Evolutionary conservation across 345 rosid species (phyloP).

Genomic region (Ceriops zippeliana): DNA sequence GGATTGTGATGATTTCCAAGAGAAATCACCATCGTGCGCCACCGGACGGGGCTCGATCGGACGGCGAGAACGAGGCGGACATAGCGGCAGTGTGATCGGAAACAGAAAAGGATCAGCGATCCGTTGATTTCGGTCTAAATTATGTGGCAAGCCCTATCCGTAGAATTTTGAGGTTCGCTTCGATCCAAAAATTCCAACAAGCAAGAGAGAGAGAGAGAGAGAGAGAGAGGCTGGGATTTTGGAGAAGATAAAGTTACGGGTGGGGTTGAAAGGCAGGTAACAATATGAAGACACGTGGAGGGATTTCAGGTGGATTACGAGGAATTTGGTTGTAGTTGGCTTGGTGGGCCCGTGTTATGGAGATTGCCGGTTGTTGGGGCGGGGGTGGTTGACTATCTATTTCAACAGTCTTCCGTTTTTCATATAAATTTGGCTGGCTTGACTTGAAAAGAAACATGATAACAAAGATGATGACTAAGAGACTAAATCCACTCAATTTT

Average conservation of each 20-base stretch:
- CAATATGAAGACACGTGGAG: constrained; percentile 13
- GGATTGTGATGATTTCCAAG: constrained; percentile 12
- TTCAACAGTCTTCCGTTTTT: too few relatives aligned
- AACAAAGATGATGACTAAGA: too few relatives aligned
- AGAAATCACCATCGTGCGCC: constrained; percentile 13
- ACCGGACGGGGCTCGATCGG: neutral
- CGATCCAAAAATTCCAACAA: neutral
- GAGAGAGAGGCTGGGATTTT: neutral
- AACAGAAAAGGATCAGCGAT: neutral
- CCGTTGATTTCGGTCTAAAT: neutral
- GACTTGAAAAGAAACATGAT: too few relatives aligned
- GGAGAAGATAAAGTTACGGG: constrained; percentile 16
- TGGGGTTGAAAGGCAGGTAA: neutral
- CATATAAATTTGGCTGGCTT: too few relatives aligned
- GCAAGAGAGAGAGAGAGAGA: neutral
- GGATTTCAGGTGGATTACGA: neutral
- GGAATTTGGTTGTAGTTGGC: neutral
- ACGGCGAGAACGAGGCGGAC: neutral
- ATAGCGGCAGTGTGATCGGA: neutral
- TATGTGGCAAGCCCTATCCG: neutral
- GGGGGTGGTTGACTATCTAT: neutral
- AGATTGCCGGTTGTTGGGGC: neutral
- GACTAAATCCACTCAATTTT: too few relatives aligned
- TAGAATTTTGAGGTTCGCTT: neutral
- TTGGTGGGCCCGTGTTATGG: neutral